Evolutionary conservation across 75 land plant genomes (phyloP), one percentile per base, ranked within the genome.

Genomic region (Pinus taeda): DNA sequence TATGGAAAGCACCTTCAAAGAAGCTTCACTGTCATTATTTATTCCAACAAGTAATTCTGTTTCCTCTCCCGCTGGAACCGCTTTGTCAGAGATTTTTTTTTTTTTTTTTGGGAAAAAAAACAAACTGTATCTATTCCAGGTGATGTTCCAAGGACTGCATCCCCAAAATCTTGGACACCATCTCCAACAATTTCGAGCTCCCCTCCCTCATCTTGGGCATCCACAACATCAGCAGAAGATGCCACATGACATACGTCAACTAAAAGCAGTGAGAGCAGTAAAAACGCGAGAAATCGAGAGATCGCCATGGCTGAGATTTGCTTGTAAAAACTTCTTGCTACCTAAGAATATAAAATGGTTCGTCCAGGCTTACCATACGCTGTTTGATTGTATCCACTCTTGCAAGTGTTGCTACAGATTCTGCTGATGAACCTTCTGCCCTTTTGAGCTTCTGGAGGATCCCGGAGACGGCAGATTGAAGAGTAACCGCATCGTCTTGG

Each of bases 341-440:
- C 26, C 26, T 26, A 26, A 0, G 26, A 0, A 26, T 26, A 26
- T 26, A 26, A 26, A 26, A 26, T 26, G 26, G 26, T 26, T 26
- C 26, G 26, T 26, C 26, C 0, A 26, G 26, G 26, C 26, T 26
- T 26, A 26, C 99, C 99, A 97, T 97, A 42, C 99, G 88, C 76
- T 88, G 95, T 73, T 95, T 97, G 24, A 97, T 95, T 55, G 77
- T 85, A 74, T 97, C 99, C 74, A 97, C 89, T 75, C 89, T 92
- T 42, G 98, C 91, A 57, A 97, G 89, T 14, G 95, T 88, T 59
- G 93, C 90, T 55, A 97, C 91, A 15, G 99, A 95, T 64, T 93
- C 98, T 9, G 98, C 92, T 37, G 96, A 90, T 24, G 95, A 88
- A 39, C 98, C 98, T 72, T 97, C 99, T 57, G 99, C 99, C 99